Evolutionary conservation across 1,284 basidiomycete genomes (phyloP), one percentile per base, ranked within the genome.

Genomic region (Cutaneotrichosporon daszewskae): DNA sequence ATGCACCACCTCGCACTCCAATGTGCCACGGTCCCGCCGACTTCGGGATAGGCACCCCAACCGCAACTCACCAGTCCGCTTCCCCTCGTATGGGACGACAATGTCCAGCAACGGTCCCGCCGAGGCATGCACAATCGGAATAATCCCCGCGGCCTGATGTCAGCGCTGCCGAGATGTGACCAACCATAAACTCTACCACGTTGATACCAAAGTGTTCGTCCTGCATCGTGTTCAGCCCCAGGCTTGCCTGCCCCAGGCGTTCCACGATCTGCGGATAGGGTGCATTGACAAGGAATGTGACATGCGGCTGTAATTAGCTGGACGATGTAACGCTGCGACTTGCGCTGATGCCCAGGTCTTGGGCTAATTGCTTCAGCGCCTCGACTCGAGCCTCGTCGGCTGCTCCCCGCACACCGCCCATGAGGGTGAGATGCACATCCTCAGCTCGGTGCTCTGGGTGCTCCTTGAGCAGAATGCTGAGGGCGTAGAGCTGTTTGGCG

Each of bases 171-270:
- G 19, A 25, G 29, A 4, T 18, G 5, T 7, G 11, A 67, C 79
- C 45, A 41, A 86, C 90, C 92, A 97, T 94, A 59, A 88, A 94
- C 67, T 99, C 94, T 8, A 98, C 94, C 16, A 99, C 79, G 58
- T 92, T 95, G 66, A 99, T 98, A 2, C 95, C 95, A 58, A 98
- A 98, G 66, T 99, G 94, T 69, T 99, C 95, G 63, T 98, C 92
- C 1, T 92, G 80, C 94, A 99, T 99, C 4, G 94, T 97, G 62
- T 87, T 94, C 19, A 97, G 66, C 0, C 95, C 94, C 5, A 96
- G 77, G 47, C 83, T 86, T 0, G 90, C 83, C 13, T 72, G 71
- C 1, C 81, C 78, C 1, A 98, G 76, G 72, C 81, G 81, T 2
- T 69, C 52, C 1, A 92, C 76, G 50, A 97, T 78, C 9, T 77